phyloP scores from a whole-genome alignment of 2,329 filamentous ascomycete genomes.

The Cercospora sp. region DNA sequence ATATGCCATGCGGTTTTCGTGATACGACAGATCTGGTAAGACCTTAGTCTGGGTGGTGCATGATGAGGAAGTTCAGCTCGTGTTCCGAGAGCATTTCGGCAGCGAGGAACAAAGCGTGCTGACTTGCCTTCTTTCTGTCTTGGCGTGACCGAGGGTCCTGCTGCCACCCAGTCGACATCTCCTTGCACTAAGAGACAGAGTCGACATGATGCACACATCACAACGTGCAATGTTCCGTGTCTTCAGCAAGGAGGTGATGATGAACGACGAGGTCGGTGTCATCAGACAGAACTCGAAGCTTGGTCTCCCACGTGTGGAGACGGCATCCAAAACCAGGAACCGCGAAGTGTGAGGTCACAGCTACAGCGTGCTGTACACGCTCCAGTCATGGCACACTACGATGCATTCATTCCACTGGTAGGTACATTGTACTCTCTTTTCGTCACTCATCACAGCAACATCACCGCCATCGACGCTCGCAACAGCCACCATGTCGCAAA shows the following conservation, averaged over 20 bases:
- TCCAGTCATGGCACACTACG: neutral
- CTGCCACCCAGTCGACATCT: neutral
- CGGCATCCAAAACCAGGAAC: neutral
- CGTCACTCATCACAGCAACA: neutral
- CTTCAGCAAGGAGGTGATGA: neutral
- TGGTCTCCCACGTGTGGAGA: neutral
- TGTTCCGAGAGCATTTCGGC: conserved; percentile 1
- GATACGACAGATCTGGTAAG: neutral
- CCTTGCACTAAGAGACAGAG: neutral
- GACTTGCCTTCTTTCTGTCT: neutral
- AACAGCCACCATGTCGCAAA: neutral
- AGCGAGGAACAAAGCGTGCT: neutral
- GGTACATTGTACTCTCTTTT: neutral
- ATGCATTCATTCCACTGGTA: neutral
- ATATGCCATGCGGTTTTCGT: neutral
- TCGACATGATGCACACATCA: neutral
- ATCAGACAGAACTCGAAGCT: neutral
- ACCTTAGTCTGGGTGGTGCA: neutral
- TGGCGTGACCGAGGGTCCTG: neutral
- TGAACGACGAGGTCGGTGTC: neutral
- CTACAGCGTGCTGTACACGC: neutral
- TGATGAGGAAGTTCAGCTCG: neutral
- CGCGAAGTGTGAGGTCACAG: neutral
- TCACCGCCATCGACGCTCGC: neutral
- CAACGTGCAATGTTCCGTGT: neutral